Conservation (phyloP, 768 basidiomycete genomes). For the Tylopilus felleus region DNA sequence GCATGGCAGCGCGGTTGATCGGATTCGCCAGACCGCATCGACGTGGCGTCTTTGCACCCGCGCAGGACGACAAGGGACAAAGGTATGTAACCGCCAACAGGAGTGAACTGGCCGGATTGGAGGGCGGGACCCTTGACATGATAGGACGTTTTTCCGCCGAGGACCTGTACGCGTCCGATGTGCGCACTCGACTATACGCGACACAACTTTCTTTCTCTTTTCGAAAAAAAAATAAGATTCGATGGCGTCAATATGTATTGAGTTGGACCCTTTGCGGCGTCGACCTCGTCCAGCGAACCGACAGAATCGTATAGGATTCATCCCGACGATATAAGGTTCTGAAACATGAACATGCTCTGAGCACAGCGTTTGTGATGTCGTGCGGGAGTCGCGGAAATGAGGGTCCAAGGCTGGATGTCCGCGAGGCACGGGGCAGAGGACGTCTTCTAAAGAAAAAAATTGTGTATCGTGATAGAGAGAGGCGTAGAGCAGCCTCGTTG, state of each 20-base stretch:
- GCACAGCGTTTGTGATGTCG: conserved; percentile 1
- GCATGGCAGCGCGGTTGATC: neutral
- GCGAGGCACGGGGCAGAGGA: neutral
- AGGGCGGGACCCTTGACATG: conserved; percentile 5
- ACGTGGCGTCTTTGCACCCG: neutral
- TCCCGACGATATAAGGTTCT: neutral
- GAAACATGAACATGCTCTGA: conserved; percentile 5
- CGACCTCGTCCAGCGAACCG: neutral
- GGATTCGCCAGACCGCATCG: neutral
- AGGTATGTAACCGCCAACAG: neutral
- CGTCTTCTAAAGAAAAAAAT: too few species aligned
- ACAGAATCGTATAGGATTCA: neutral
- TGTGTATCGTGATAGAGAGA: too few species aligned
- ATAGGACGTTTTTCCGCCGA: neutral
- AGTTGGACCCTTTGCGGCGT: neutral
- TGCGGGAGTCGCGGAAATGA: conserved; percentile 2
- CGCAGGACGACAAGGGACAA: neutral
- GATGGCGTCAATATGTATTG: neutral
- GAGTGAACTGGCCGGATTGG: too few species aligned
- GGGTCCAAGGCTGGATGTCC: neutral
- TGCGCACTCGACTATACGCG: conserved; percentile 1
- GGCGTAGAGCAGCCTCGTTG: neutral
- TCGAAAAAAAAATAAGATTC: neutral
- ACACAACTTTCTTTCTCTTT: neutral
- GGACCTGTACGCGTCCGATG: conserved; percentile 1